These are phyloP conservation scores for Sphagnum fallax DNA, from an alignment of 228 moss, liverwort and hornwort genomes.

Conservation along the genomic window DNA sequence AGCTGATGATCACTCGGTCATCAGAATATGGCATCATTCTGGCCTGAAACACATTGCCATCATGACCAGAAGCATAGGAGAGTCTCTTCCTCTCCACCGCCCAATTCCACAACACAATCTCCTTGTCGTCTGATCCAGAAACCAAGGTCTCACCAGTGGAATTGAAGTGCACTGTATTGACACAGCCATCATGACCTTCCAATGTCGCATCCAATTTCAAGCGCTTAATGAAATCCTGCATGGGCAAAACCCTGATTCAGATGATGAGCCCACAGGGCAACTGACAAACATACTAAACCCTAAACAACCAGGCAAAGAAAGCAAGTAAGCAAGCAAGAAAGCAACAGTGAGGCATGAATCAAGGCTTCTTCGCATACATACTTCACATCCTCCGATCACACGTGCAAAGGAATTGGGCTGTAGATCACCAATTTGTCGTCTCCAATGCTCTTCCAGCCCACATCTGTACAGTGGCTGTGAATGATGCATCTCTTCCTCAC, in stretches of 20 bases:
- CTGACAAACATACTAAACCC: too few species aligned
- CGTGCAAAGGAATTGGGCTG: slow-evolving; percentile 51
- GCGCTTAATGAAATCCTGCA: slow-evolving; percentile 84
- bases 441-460: slow-evolving; percentile 70
- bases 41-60: slow-evolving; percentile 71
- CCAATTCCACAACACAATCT: slow-evolving; percentile 90
- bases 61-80: slow-evolving; percentile 66
- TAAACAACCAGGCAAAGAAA: not conserved
- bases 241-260: not conserved
- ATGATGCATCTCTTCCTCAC: slow-evolving; percentile 8
- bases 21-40: slow-evolving; percentile 85
- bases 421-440: slow-evolving; percentile 64
- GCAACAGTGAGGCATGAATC: not conserved
- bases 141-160: slow-evolving; percentile 74
- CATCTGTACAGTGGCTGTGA: slow-evolving; percentile 49
- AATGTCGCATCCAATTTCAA: slow-evolving; percentile 41
- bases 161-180: slow-evolving; percentile 80
- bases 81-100: slow-evolving; percentile 52
- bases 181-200: slow-evolving; percentile 70
- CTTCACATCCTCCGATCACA: slow-evolving; percentile 82
- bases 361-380: slow-evolving; percentile 1
- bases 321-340: not conserved
- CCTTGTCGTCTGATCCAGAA: slow-evolving; percentile 86
- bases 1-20: slow-evolving; percentile 78
- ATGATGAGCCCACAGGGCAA: not conserved